Evolutionary conservation across 495 filamentous ascomycete species (phyloP).

Genomic region (Apodospora peruviana): DNA sequence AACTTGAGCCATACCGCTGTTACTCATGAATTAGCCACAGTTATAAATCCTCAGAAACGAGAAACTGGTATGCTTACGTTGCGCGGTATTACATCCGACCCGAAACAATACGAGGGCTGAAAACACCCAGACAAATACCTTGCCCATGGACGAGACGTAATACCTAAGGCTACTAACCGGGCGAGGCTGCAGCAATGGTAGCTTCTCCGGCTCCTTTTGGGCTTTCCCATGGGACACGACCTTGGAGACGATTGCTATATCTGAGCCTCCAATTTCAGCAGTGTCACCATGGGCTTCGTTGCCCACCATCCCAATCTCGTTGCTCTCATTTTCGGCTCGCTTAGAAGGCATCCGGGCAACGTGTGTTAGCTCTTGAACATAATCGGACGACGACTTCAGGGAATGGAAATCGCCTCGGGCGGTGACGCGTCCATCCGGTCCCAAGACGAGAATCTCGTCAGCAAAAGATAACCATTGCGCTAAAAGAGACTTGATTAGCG

Average conservation of each 20-base stretch:
- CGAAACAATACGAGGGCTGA: not conserved
- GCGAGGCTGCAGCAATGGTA: not conserved
- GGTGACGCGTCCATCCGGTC: not conserved
- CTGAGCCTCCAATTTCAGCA: slow-evolving; percentile 42
- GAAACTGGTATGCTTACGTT: no score
- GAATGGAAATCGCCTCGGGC: not conserved
- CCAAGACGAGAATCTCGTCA: not conserved
- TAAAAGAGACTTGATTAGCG: no score
- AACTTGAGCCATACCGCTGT: slow-evolving; percentile 6
- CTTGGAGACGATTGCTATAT: not conserved
- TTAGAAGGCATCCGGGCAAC: no score
- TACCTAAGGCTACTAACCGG: not conserved
- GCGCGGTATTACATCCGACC: not conserved
- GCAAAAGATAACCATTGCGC: not conserved
- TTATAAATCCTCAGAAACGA: not conserved
- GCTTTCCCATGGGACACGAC: slow-evolving; percentile 4
- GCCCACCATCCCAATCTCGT: no score
- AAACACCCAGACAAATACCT: not conserved
- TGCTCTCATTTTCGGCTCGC: no score
- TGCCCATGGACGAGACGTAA: not conserved
- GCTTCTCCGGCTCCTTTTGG: not conserved
- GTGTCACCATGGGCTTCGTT: no score
- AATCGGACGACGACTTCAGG: not conserved
- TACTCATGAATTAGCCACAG: slow-evolving; percentile 3
- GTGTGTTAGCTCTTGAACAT: not conserved